Evolutionary conservation across 257 asterid species (phyloP), one percentile per base, ranked within the genome.

Genomic region (Handroanthus guayacan): DNA sequence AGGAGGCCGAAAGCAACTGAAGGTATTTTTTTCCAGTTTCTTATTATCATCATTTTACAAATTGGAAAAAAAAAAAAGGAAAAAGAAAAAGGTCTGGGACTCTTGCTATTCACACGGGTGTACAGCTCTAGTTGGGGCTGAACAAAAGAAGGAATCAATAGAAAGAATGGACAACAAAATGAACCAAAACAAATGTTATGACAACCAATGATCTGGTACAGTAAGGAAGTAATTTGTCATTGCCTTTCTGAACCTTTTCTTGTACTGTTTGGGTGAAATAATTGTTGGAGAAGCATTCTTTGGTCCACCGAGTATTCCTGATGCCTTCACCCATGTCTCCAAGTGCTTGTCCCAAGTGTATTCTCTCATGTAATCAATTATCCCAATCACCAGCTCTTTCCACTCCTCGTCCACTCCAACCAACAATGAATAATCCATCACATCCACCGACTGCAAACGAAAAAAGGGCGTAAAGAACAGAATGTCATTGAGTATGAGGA

Each of bases 311-410:
- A 93, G 91, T 44, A 93, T 91, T 10, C 99, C 99, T 9, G 97
- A 86, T 0, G 97, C 92, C 80, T 93, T 91, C 14, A 91, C 97
- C 97, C 98, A 93, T 36, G 97, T 91, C 93, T 95, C 99, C 87
- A 93, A 71, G 50, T 91, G 99, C 88, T 95, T 95, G 89, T 95
- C 99, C 99, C 98, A 95, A 10, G 99, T 95, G 61, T 93, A 95
- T 36, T 93, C 98, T 69, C 99, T 93, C 95, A 95, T 93, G 91
- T 82, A 95, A 72, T 95, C 98, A 0, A 95, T 95, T 75, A 95
- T 95, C 78, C 98, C 98, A 75, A 95, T 62, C 5, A 93, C 97
- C 14, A 95, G 87, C 87, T 95, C 98, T 62, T 89, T 86, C n/a
- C 86, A 73, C 56, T 91, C 98, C 54, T 93, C 97, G 20, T 95